Percentiles rank a stretch among this genome's conserved stretches.
phyloP scores from a whole-genome alignment of 2,329 filamentous ascomycete species.

The Arthrobotrys sphaeroides region DNA sequence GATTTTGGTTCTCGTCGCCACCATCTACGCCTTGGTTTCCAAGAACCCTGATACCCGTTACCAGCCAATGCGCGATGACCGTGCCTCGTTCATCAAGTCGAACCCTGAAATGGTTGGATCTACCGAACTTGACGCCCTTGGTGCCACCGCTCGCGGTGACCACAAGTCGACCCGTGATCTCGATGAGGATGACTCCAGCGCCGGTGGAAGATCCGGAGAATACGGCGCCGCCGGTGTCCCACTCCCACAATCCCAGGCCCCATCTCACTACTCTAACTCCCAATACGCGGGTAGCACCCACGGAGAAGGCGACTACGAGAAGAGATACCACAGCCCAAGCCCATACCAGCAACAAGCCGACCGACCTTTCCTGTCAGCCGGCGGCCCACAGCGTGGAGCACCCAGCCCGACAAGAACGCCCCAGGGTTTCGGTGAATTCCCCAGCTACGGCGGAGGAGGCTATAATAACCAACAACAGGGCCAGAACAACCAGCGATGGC shows the following conservation, averaged over 20 bases:
- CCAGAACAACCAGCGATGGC: constrained; percentile 65
- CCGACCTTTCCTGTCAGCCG: constrained; percentile 59
- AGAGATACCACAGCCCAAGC: constrained; percentile 49
- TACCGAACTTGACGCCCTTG: constrained; percentile 89
- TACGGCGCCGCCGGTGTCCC: constrained; percentile 60
- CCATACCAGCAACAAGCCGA: constrained; percentile 58
- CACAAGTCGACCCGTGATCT: constrained; percentile 71
- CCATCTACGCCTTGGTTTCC: constrained; percentile 80
- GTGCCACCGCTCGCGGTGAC: constrained; percentile 86
- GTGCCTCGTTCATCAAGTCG: constrained; percentile 97
- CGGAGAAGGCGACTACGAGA: constrained; percentile 44
- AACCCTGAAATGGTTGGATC: constrained; percentile 79
- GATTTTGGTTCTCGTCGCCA: constrained; percentile 81
- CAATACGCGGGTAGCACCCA: constrained; percentile 49
- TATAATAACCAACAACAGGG: constrained; percentile 55
- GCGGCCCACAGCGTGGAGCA: constrained; percentile 63
- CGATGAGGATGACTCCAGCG: constrained; percentile 77
- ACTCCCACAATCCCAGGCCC: constrained; percentile 58
- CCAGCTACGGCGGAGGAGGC: constrained; percentile 60
- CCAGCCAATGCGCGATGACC: constrained; percentile 95
- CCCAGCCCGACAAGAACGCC: constrained; percentile 45
- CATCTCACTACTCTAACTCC: constrained; percentile 54
- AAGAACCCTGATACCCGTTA: constrained; percentile 96
- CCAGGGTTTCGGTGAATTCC: constrained; percentile 52
- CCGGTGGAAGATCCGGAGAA: constrained; percentile 64